Base-by-base conservation (phyloP, 2,329 filamentous ascomycete species). In the Aureobasidium sp. region DNA sequence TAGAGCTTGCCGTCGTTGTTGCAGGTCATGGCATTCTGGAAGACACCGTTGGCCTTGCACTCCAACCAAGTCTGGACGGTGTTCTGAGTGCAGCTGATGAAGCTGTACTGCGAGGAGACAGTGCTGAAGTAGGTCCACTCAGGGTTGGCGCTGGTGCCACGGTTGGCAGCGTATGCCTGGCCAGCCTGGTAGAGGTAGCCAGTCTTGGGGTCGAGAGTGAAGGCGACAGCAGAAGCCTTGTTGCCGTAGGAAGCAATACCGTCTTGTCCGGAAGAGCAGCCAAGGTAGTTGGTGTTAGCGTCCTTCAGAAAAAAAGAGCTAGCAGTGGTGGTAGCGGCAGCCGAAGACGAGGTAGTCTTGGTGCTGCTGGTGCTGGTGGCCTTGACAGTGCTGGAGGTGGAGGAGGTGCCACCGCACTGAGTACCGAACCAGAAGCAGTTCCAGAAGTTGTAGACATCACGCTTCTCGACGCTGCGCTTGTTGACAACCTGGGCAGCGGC, bases 391-490 rank as follows among this genome's bases (percentile, higher is more conserved):
- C 55, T 63, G 29, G 63, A 59, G 36, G 64, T 62, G 31, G 57
- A 62, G 9, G 63, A 37, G n/a, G 56, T 22, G 29, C 29, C 45
- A 11, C 62, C 56, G 12, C 59, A 36, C 25, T 53, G 29, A n/a
- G 20, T 47, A 4, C 55, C 55, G 12, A 22, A 58, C 27, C 25
- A 47, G 17, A 58, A 14, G 22, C 55, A 58, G 42, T 39, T 39
- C 36, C 37, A 58, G 42, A 20, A 48, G 31, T 48, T 60, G 45
- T 34, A 49, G 29, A 47, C n/a, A 11, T 22, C 34, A 17, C 60
- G 60, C 60, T 62, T 62, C 27, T 62, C 49, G 20, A 62, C 12
- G 34, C 39, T 41, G 44, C 66, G 66, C 64, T 66, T 65, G 44
- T 62, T 64, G 31, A 58, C 42, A 48, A 48, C 41, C 55, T 62